These are phyloP conservation scores for Colletotrichum cuscutae DNA, from an alignment of 2,329 filamentous ascomycete genomes.

Conservation along the genomic window DNA sequence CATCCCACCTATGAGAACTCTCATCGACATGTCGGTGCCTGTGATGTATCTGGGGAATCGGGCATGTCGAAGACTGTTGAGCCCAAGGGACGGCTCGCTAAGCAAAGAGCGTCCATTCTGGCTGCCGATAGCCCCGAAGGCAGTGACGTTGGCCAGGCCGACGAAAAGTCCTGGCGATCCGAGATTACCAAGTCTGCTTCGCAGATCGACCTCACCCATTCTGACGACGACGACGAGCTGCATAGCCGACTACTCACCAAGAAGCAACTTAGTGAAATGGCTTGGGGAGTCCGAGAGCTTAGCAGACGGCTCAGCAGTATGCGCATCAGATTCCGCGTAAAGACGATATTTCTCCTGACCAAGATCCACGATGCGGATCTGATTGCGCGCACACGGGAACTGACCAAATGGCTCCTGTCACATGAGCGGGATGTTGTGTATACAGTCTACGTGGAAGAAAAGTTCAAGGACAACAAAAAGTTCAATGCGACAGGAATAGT, in stretches of 20 bases:
- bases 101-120: constrained; percentile 68
- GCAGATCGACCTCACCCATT: constrained; percentile 49
- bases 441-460: constrained; percentile 85
- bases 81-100: constrained; percentile 64
- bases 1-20: constrained; percentile 42
- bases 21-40: constrained; percentile 21
- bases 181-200: constrained; percentile 57
- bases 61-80: constrained; percentile 46
- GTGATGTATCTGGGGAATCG: constrained; percentile 40
- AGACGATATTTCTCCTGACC: constrained; percentile 86
- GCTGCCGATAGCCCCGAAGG: constrained; percentile 59
- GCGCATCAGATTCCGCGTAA: constrained; percentile 82
- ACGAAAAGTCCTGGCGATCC: constrained; percentile 66
- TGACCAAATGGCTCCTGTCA: constrained; percentile 84
- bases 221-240: constrained; percentile 46
- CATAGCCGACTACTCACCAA: constrained; percentile 87
- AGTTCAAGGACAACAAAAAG: constrained; percentile 73
- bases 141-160: constrained; percentile 60
- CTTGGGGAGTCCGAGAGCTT: constrained; percentile 91
- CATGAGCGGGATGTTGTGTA: constrained; percentile 75
- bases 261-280: constrained; percentile 96
- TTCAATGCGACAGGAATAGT: constrained; percentile 81
- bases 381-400: constrained; percentile 79
- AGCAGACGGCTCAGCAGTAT: constrained; percentile 88
- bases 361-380: constrained; percentile 90